Evolutionary conservation across 306 rosid species (phyloP).

Genomic region (cucumber (Cucumis sativus)): Cucumber_9930_V3 NC_026658.2:6908501-6909000

Average conservation of each 20-base stretch:
- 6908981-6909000: background rate
- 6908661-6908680: background rate
- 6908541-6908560: background rate
- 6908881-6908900: background rate
- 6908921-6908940: background rate
- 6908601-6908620: background rate
- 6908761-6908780: background rate
- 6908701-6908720: background rate
- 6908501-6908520: too few species aligned
- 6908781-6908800: background rate
- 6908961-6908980: slow-evolving; percentile 5
- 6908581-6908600: background rate
- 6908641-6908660: background rate
- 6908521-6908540: background rate
- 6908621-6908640: background rate
- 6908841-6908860: background rate
- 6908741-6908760: background rate
- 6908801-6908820: background rate
- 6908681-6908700: background rate
- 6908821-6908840: background rate
- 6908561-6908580: background rate
- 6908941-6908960: too few species aligned
- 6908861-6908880: background rate
- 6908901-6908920: background rate
- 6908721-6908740: background rate